phyloP scores from a whole-genome alignment of 257 asterid species.

The Jasminum sambac region DNA sequence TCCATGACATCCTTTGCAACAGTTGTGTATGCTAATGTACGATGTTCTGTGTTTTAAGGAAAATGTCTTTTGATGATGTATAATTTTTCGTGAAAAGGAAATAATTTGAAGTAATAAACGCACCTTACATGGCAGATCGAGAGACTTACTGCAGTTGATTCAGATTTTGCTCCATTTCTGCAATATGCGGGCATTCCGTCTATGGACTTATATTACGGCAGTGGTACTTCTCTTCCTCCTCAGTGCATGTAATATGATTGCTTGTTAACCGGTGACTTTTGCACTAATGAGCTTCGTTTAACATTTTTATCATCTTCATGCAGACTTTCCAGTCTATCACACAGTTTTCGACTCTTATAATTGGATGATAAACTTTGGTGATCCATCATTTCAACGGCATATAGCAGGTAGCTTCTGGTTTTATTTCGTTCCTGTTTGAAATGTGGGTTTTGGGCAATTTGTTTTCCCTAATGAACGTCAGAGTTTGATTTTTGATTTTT shows the following conservation, averaged over 20 bases:
- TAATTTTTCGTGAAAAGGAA: not conserved
- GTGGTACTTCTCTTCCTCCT: constrained; percentile 42
- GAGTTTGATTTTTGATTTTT: not conserved
- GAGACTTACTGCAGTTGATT: constrained; percentile 86
- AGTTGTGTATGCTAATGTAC: not conserved
- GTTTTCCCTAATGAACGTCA: not conserved
- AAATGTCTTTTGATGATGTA: not conserved
- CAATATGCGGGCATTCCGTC: constrained; percentile 90
- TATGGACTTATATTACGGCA: constrained; percentile 80
- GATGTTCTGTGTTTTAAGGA: not conserved
- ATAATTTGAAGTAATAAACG: not conserved
- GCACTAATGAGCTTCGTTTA: constrained; percentile 22
- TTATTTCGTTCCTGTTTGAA: not conserved
- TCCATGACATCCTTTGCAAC: not conserved
- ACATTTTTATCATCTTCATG: constrained; percentile 23
- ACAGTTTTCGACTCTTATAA: constrained; percentile 89
- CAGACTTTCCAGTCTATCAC: constrained; percentile 95
- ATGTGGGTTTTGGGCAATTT: not conserved
- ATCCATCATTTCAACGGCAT: constrained; percentile 86
- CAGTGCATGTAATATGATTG: constrained; percentile 18
- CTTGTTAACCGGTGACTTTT: not conserved
- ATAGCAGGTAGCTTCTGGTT: constrained; percentile 58
- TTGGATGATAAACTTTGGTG: constrained; percentile 82
- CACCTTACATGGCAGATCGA: constrained; percentile 43
- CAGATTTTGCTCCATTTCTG: constrained; percentile 89